These are phyloP conservation scores for Ziziphus jujuba DNA, from an alignment of 306 rosid genomes.

Conservation along the genomic window DNA sequence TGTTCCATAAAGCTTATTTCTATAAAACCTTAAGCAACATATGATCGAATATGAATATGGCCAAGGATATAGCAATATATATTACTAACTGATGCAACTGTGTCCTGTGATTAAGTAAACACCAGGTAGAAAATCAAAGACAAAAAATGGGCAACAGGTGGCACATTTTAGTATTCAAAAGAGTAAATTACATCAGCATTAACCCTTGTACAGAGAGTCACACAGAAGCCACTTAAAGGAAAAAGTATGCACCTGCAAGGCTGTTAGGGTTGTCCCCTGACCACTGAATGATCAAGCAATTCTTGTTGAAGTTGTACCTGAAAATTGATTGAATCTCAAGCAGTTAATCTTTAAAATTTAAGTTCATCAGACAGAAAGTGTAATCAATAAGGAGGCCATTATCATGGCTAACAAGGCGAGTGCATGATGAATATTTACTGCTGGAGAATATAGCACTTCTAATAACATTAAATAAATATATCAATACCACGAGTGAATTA, in stretches of 20 bases:
- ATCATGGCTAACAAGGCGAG: not conserved
- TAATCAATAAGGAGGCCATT: not conserved
- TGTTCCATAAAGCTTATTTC: no score
- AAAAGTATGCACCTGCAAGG: conserved; percentile 69
- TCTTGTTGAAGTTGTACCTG: conserved; percentile 69
- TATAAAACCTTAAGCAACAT: not conserved
- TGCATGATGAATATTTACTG: not conserved
- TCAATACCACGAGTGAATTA: no score
- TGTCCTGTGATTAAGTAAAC: not conserved
- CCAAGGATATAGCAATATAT: not conserved
- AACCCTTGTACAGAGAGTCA: not conserved
- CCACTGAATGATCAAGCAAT: conserved; percentile 85
- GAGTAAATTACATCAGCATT: no score
- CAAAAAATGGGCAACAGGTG: no score
- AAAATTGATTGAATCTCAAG: conserved; percentile 1
- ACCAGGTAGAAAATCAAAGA: no score
- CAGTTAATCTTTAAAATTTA: not conserved
- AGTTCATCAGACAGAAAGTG: not conserved
- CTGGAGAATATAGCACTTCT: no score
- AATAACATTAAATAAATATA: no score
- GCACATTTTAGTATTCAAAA: no score
- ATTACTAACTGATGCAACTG: not conserved
- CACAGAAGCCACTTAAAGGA: not conserved
- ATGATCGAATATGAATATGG: not conserved
- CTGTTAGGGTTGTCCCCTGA: conserved; percentile 99